These are phyloP conservation scores for Globisporangium iwayamae DNA, from an alignment of 352 stramenopile species.

Conservation along the genomic window DNA sequence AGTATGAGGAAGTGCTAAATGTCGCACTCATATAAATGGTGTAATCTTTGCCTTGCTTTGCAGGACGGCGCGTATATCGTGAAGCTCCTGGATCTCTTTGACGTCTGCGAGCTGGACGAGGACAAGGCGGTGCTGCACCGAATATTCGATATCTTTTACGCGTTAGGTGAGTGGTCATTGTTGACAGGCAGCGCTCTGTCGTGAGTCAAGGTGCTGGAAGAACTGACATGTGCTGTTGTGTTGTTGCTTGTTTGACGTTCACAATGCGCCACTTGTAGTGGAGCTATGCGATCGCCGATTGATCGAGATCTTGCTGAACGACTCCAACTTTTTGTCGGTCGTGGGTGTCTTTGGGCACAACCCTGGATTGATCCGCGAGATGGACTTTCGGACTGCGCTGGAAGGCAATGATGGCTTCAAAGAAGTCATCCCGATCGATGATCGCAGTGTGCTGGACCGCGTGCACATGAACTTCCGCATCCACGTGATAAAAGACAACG, in stretches of 20 bases:
- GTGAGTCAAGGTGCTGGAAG: not conserved
- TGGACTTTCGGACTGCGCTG: conserved; percentile 68
- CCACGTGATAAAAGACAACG: conserved; percentile 86
- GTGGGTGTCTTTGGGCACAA: conserved; percentile 82
- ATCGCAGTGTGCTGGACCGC: conserved; percentile 52
- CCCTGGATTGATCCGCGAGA: conserved; percentile 63
- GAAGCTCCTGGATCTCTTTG: conserved; percentile 73
- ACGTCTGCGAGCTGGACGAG: conserved; percentile 61
- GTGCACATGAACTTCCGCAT: conserved; percentile 87
- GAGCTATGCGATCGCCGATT: conserved; percentile 68
- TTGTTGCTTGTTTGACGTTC: not conserved
- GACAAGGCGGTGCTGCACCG: conserved; percentile 57
- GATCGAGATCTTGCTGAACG: conserved; percentile 67
- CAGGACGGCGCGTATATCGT: conserved; percentile 71
- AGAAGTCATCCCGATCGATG: conserved; percentile 72
- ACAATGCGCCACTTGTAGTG: conserved; percentile 27
- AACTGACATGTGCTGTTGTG: not conserved
- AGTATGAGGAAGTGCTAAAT: not conserved
- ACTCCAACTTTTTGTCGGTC: conserved; percentile 79
- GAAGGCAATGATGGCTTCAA: conserved; percentile 63
- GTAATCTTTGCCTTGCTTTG: conserved; percentile 6
- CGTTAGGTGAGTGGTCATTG: conserved; percentile 35
- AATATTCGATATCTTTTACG: conserved; percentile 78
- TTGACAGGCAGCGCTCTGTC: not conserved
- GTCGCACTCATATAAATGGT: not conserved